Evolutionary conservation across 2,329 filamentous ascomycete species (phyloP), one percentile per base, ranked within the genome.

Genomic region (Simplicillium aogashimaense): DNA sequence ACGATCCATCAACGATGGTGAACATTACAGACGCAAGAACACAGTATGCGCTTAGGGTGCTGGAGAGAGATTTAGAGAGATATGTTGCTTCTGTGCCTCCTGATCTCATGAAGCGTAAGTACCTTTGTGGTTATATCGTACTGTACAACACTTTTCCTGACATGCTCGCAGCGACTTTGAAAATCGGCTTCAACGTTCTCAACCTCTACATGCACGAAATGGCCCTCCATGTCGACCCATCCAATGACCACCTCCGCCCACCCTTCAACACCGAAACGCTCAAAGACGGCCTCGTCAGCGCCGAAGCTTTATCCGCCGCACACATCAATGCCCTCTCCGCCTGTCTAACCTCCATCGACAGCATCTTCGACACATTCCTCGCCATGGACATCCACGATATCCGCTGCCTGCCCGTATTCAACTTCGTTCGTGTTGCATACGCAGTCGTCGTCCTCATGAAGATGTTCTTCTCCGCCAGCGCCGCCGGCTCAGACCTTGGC

Each of bases 141-240:
- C n/a, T n/a, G n/a, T n/a, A n/a, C n/a, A n/a, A 9, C 4, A 14
- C 14, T 13, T 35, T 30, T 28, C 30, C 50, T 55, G 30, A 54
- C 42, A 14, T 20, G 38, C 44, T 39, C 8, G 42, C 53, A 80
- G 80, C 74, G n/a, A 69, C 76, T 0, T 64, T 87, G 35, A 63
- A 65, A 14, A 70, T 87, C 47, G 74, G 74, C 44, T 78, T 85
- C 47, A 67, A 80, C 46, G 72, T 82, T 2, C 56, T 86, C 29
- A 81, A 71, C 45, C 64, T 89, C 3, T 87, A 84, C 54, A 79
- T 88, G 65, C 81, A 89, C 55, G 85, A 89, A 57, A 76, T 85
- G 40, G 78, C 76, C 3, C 74, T 89, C 46, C 79, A 86, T 47
- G 67, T 74, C 8, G 77, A 83, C 41, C 67, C 65, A 15, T 66